Evolutionary conservation across 2,329 filamentous ascomycete genomes (phyloP).

Genomic region (Gaeumannomyces tritici): DNA sequence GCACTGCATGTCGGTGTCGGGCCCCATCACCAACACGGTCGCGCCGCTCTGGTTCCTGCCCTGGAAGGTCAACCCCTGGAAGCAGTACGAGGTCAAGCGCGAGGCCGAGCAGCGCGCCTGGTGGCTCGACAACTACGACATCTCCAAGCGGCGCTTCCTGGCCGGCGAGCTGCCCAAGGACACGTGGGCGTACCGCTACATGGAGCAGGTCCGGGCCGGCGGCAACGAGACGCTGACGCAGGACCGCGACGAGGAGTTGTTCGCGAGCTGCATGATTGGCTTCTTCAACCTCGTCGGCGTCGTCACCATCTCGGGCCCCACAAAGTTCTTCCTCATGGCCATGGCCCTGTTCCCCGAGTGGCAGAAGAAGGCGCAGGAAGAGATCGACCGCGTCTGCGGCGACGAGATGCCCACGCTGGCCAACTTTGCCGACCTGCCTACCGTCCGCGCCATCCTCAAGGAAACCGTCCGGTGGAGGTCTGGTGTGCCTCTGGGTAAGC

Average conservation of each 20-base stretch:
- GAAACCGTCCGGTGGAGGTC: slow-evolving; percentile 51
- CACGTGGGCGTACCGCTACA: slow-evolving; percentile 39
- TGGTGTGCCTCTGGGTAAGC: slow-evolving; percentile 39
- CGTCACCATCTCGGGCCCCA: slow-evolving; percentile 36
- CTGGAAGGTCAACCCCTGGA: slow-evolving; percentile 36
- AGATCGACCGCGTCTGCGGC: slow-evolving; percentile 46
- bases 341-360: slow-evolving; percentile 44
- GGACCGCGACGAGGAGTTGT: slow-evolving; percentile 34
- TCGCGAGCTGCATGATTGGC: slow-evolving; percentile 40
- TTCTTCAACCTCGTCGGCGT: slow-evolving; percentile 42
- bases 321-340: slow-evolving; percentile 42
- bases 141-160: slow-evolving; percentile 29
- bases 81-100: slow-evolving; percentile 32
- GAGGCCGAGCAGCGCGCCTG: slow-evolving; percentile 32
- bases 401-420: slow-evolving; percentile 39
- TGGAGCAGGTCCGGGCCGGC: slow-evolving; percentile 28
- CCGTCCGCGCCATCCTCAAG: slow-evolving; percentile 44
- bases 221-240: slow-evolving; percentile 33
- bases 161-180: slow-evolving; percentile 29
- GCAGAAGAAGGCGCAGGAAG: slow-evolving; percentile 42
- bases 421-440: slow-evolving; percentile 41
- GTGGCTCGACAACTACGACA: slow-evolving; percentile 32
- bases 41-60: slow-evolving; percentile 37
- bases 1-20: slow-evolving; percentile 41
- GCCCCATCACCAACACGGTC: slow-evolving; percentile 38